phyloP scores from a whole-genome alignment of 352 stramenopile genomes.

The Globisporangium nodosum region DNA sequence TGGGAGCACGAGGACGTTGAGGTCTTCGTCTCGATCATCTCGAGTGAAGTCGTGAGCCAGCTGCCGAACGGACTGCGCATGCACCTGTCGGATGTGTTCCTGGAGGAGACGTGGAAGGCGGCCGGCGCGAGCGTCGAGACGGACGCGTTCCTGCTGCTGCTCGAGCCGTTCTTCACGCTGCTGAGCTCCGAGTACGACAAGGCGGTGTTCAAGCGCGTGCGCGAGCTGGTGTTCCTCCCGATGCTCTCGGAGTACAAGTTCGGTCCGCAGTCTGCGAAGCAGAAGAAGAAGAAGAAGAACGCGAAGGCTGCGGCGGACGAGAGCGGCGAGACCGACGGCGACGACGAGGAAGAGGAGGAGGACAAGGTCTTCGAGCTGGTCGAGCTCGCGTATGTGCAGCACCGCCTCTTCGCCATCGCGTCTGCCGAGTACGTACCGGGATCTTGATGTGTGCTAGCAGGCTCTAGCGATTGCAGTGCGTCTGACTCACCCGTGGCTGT shows the following conservation, averaged over 20 bases:
- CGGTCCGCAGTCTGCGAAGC: constrained; percentile 27
- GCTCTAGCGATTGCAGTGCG: neutral
- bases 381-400: constrained; percentile 59
- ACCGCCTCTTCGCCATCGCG: constrained; percentile 74
- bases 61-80: constrained; percentile 77
- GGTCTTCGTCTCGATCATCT: constrained; percentile 58
- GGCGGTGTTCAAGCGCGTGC: constrained; percentile 73
- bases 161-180: constrained; percentile 81
- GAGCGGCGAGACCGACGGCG: constrained; percentile 40
- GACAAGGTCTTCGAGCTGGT: constrained; percentile 62
- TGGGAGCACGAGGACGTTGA: constrained; percentile 44
- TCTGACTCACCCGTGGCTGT: constrained; percentile 2
- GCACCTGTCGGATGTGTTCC: constrained; percentile 71
- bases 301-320: constrained; percentile 34
- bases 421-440: constrained; percentile 50
- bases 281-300: constrained; percentile 18
- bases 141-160: constrained; percentile 56
- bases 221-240: constrained; percentile 65
- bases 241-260: constrained; percentile 71
- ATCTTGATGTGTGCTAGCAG: neutral
- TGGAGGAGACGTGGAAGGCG: constrained; percentile 57
- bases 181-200: constrained; percentile 76
- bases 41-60: constrained; percentile 66
- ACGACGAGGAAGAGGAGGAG: constrained; percentile 42
- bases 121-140: constrained; percentile 46